Evolutionary conservation across 495 filamentous ascomycete species (phyloP).

Genomic region (Oidiodendron maius): DNA sequence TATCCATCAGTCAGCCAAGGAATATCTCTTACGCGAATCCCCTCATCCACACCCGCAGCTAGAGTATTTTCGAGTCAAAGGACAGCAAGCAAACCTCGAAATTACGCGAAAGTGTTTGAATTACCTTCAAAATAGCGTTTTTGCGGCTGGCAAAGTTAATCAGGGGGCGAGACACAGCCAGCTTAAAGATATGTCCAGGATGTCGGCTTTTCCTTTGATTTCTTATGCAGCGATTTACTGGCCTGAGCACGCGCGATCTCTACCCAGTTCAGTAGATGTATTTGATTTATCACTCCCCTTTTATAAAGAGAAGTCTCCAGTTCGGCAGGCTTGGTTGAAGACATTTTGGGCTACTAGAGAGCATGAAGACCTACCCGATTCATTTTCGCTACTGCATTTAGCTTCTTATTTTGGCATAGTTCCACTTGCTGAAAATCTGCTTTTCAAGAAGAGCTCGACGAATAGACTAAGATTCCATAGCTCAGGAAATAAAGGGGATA

Average conservation of each 20-base stretch:
- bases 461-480: no score
- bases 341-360: no score
- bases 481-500: slow-evolving; percentile 1
- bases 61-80: slow-evolving; percentile 20
- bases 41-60: slow-evolving; percentile 13
- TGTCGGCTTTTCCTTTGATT: no score
- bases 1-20: slow-evolving; percentile 32
- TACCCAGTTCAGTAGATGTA: no score
- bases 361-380: no score
- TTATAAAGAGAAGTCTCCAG: no score
- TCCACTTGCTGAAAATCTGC: slow-evolving; percentile 8
- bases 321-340: no score
- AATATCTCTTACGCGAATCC: slow-evolving; percentile 23
- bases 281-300: no score
- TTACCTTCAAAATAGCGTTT: slow-evolving; percentile 15
- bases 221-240: no score
- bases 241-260: no score
- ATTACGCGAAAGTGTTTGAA: slow-evolving; percentile 19
- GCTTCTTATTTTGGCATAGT: slow-evolving; percentile 30
- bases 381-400: slow-evolving; percentile 33
- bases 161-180: not conserved
- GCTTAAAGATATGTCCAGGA: no score
- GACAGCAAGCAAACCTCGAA: slow-evolving; percentile 10
- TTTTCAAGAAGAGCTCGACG: slow-evolving; percentile 4
- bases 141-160: slow-evolving; percentile 1